Conservation (phyloP, 2,329 filamentous ascomycete species). For the Cercospora sp. region DNA sequence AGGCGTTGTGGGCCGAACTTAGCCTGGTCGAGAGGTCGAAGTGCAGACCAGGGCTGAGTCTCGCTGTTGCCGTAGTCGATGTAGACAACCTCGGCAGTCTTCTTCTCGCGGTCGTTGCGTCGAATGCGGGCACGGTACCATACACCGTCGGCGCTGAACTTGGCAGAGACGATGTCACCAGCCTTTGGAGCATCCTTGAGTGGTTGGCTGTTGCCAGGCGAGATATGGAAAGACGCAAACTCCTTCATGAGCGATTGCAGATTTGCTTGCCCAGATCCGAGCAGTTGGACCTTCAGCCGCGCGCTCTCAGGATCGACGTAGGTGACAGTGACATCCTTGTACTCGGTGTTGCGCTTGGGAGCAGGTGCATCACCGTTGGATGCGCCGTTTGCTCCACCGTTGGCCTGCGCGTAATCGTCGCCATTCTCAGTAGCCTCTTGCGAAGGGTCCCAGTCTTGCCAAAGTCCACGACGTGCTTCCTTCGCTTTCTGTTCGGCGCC, state of each 20-base stretch:
- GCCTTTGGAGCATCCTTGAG: constrained; percentile 80
- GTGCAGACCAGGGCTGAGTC: constrained; percentile 76
- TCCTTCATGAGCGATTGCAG: constrained; percentile 86
- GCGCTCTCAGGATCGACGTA: constrained; percentile 77
- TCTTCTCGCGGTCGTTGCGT: constrained; percentile 86
- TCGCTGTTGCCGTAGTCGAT: constrained; percentile 97
- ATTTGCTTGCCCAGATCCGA: constrained; percentile 81
- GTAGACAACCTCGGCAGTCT: constrained; percentile 88
- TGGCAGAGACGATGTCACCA: constrained; percentile 86
- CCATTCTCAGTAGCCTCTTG: constrained; percentile 67
- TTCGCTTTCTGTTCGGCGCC: constrained; percentile 88
- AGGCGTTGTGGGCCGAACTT: constrained; percentile 82
- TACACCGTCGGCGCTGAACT: constrained; percentile 83
- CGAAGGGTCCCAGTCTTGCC: constrained; percentile 92
- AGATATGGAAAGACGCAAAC: constrained; percentile 88
- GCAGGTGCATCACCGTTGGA: constrained; percentile 52
- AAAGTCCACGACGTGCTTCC: constrained; percentile 81
- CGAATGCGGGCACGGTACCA: constrained; percentile 95
- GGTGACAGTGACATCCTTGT: constrained; percentile 90
- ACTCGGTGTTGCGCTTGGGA: constrained; percentile 73
- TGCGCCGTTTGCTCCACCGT: constrained; percentile 45
- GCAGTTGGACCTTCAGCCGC: constrained; percentile 85
- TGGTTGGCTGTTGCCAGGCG: constrained; percentile 71
- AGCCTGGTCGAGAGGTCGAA: constrained; percentile 75
- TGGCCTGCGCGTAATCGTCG: constrained; percentile 44